Evolutionary conservation across 108 stramenopile species (phyloP).

Genomic region (Asterionellopsis glacialis): DNA sequence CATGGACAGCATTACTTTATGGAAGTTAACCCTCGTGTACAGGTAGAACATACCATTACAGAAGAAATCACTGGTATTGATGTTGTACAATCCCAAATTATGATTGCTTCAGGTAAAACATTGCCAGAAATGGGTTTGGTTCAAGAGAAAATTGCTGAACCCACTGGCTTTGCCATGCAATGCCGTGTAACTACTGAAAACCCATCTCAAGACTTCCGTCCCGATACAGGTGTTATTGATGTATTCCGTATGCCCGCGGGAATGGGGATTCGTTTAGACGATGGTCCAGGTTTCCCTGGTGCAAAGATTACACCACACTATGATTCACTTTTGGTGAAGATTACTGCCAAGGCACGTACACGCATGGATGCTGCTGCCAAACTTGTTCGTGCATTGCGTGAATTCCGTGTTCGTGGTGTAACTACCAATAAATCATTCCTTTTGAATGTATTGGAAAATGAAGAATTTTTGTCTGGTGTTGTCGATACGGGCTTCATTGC

Average conservation of each 20-base stretch:
- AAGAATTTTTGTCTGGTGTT: conserved; percentile 80
- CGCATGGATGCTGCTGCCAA: conserved; percentile 81
- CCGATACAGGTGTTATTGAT: conserved; percentile 89
- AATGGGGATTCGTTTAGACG: conserved; percentile 92
- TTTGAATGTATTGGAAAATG: conserved; percentile 83
- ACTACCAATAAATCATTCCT: conserved; percentile 82
- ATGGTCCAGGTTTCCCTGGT: conserved; percentile 70
- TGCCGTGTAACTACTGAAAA: conserved; percentile 96
- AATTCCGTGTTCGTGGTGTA: conserved; percentile 91
- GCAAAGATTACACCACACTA: conserved; percentile 50
- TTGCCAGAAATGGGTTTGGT: conserved; percentile 64
- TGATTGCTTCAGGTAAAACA: conserved; percentile 89
- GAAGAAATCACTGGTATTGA: conserved; percentile 90
- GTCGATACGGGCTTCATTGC: conserved; percentile 93
- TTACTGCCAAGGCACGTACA: conserved; percentile 78
- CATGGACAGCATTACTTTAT: conserved; percentile 86
- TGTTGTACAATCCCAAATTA: conserved; percentile 90
- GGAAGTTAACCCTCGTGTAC: conserved; percentile 92
- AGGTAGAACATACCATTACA: conserved; percentile 92
- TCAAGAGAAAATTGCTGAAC: conserved; percentile 59
- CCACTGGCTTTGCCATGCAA: conserved; percentile 89
- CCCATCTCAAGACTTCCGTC: conserved; percentile 84
- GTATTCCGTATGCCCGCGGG: conserved; percentile 92
- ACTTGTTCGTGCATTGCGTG: conserved; percentile 63
- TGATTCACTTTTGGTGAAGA: conserved; percentile 90